phyloP scores from a whole-genome alignment of 305 asterid genomes.

The Ajuga reptans region DNA sequence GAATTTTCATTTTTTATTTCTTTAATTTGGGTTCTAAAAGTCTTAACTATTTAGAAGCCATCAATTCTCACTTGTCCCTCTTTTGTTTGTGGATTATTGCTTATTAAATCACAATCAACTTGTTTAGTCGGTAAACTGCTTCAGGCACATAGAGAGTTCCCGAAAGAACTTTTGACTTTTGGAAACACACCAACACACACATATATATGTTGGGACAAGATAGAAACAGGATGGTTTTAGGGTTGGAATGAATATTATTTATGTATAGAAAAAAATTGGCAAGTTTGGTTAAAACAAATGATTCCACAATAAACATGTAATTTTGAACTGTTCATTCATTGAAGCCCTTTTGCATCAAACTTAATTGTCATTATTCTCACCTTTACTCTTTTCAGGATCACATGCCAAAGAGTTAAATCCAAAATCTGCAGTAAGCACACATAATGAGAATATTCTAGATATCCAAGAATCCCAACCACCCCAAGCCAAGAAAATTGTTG shows the following conservation, averaged over 20 bases:
- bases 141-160: background rate
- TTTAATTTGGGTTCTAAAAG: too few relatives aligned
- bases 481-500: slow-evolving; percentile 45
- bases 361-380: background rate
- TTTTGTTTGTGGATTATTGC: background rate
- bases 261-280: background rate
- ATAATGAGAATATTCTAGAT: slow-evolving; percentile 27
- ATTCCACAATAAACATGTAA: background rate
- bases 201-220: background rate
- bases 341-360: background rate
- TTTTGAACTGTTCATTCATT: background rate
- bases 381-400: slow-evolving; percentile 41
- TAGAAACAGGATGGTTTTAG: too few relatives aligned
- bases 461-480: slow-evolving; percentile 38
- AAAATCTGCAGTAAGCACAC: slow-evolving; percentile 27
- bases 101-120: background rate
- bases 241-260: background rate
- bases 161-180: too few relatives aligned
- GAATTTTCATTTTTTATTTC: background rate
- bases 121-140: background rate
- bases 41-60: too few relatives aligned
- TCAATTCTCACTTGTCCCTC: background rate
- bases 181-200: too few relatives aligned
- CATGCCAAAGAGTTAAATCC: slow-evolving; percentile 40
- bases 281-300: background rate